Percentiles rank a stretch among this genome's conserved stretches.
These are phyloP conservation scores for Melocanna baccifera DNA, from an alignment of 176 grass and related monocot genomes.

Conservation along the genomic window DNA sequence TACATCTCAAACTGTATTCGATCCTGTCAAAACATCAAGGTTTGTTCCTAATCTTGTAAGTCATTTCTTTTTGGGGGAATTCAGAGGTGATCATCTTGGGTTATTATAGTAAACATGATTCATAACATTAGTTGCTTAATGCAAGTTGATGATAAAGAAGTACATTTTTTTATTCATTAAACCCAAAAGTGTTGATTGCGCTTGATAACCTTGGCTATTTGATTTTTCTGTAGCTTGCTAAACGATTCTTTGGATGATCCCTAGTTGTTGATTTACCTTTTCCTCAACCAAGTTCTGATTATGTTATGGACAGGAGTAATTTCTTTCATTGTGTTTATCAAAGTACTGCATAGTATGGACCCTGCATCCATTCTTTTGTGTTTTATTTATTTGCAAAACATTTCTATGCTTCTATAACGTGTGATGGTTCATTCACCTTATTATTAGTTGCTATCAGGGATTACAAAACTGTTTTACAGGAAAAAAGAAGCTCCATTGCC, in stretches of 20 bases:
- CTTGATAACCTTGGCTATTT: neutral
- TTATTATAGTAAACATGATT: conserved; percentile 18
- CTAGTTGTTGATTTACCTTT: neutral
- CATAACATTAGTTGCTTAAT: conserved; percentile 3
- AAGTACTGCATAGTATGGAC: neutral
- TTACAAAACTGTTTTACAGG: too few species aligned
- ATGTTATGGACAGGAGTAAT: neutral
- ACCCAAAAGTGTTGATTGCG: neutral
- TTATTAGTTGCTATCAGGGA: neutral
- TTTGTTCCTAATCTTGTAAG: conserved; percentile 32
- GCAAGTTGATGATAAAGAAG: neutral
- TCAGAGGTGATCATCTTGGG: neutral
- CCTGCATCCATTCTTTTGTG: neutral
- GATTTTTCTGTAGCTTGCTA: neutral
- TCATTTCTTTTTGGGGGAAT: neutral
- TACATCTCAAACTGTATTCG: conserved; percentile 96
- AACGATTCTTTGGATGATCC: neutral
- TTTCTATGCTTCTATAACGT: neutral
- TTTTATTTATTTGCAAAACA: neutral
- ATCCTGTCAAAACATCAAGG: conserved; percentile 88
- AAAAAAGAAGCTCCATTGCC: too few species aligned
- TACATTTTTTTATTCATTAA: neutral
- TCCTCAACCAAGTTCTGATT: neutral
- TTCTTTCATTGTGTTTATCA: conserved; percentile 2
- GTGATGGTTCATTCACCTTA: neutral